phyloP scores from a whole-genome alignment of 495 filamentous ascomycete species.

The Copromyces sp. region DNA sequence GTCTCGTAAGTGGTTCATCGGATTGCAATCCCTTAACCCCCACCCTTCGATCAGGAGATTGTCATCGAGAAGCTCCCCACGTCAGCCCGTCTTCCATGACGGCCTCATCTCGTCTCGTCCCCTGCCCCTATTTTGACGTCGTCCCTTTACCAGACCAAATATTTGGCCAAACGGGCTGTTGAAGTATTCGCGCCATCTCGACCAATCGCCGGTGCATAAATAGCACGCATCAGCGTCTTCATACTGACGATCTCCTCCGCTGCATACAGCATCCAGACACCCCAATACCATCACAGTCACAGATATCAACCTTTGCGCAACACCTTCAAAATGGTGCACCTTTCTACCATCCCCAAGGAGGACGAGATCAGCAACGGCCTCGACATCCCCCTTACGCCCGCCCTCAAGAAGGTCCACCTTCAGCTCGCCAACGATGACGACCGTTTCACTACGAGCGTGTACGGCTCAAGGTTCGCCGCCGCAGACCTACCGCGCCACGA shows the following conservation, averaged over 20 bases:
- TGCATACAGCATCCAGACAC: neutral
- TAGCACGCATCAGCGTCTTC: neutral
- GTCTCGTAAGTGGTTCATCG: neutral
- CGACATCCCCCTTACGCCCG: conserved; percentile 10
- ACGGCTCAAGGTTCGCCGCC: conserved; percentile 72
- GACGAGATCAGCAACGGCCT: conserved; percentile 30
- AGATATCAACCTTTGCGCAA: neutral
- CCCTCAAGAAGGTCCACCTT: conserved; percentile 37
- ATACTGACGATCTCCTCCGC: neutral
- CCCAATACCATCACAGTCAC: neutral
- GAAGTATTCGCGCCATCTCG: neutral
- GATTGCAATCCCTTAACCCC: conserved; percentile 3
- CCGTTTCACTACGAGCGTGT: conserved; percentile 65
- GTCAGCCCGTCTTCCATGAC: neutral
- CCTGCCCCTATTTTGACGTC: neutral
- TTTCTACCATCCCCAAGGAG: conserved; percentile 45
- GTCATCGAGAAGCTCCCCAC: conserved; percentile 6
- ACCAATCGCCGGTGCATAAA: neutral
- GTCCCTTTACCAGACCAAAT: neutral
- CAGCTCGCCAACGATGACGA: conserved; percentile 45
- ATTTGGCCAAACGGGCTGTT: neutral
- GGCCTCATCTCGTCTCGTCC: neutral
- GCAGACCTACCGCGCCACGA: conserved; percentile 67
- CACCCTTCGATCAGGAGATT: conserved; percentile 10
- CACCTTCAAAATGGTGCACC: conserved; percentile 55